Evolutionary conservation across 2,329 filamentous ascomycete species (phyloP), one percentile per base, ranked within the genome.

Genomic region (Metarhizium guizhouense): DNA sequence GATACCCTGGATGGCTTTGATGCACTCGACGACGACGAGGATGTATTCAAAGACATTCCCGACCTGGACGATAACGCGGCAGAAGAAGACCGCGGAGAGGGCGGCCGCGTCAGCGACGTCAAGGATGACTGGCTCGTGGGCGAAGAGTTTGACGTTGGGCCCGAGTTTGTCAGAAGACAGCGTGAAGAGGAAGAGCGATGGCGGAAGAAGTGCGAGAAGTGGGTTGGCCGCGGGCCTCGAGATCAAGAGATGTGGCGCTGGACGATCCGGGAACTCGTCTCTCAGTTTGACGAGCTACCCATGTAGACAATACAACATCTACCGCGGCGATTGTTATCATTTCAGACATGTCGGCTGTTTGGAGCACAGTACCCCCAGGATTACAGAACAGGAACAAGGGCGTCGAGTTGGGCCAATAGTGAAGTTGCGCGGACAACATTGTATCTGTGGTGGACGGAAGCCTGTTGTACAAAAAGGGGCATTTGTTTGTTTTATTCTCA

Each of bases 121-220:
- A 83, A 84, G 56, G 87, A 91, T 64, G 87, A 92, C 65, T 93
- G 89, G 80, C 83, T 90, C 52, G 88, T 96, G 13, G 90, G 90
- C 53, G 94, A 99, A 71, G 94, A 99, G 68, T 99, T 99, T 65
- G 94, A 99, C 67, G 90, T 99, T 55, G 94, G 94, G 0, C 94
- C 93, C 3, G 90, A 95, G 69, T 99, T 97, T 67, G 86, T 97
- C 60, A 81, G 86, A 63, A 80, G 92, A 60, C 93, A 97, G 67
- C 82, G 88, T 57, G 90, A 93, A 65, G 94, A 99, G 72, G 94
- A 99, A 73, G 86, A 90, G 51, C 81, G 89, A 58, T 99, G 94
- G 94, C 81, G 87, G 62, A 85, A 86, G 69, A 93, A 92, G 73
- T 93, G 93, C 62, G 86, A 88, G 67, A 85, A 83, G 65, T 99